A percentile compares a stretch with the other conserved stretches of the same genome.
Evolutionary conservation across 495 filamentous ascomycete species (phyloP).

Genomic region (Lentithecium fluviatile): DNA sequence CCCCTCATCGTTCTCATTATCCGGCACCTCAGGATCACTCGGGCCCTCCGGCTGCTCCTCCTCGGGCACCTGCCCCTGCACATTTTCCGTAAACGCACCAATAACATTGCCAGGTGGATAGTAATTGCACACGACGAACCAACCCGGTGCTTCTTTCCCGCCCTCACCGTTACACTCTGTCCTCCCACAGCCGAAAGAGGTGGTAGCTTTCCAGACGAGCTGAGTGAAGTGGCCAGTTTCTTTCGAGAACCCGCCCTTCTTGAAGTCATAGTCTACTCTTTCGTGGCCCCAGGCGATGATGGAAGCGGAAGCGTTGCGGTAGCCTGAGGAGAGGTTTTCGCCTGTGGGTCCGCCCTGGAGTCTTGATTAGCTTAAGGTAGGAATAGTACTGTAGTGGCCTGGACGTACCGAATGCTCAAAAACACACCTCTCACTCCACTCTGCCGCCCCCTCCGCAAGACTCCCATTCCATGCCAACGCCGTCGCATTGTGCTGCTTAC

Average conservation of each 20-base stretch:
- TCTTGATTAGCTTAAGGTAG: background rate
- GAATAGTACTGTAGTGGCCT: background rate
- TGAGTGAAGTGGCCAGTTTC: slow-evolving; percentile 83
- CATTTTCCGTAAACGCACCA: slow-evolving; percentile 56
- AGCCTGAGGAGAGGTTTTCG: slow-evolving; percentile 76
- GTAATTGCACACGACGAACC: slow-evolving; percentile 83
- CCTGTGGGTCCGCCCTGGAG: slow-evolving; percentile 63
- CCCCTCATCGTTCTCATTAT: slow-evolving; percentile 5
- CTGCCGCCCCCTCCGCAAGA: slow-evolving; percentile 54
- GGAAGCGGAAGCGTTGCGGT: slow-evolving; percentile 56
- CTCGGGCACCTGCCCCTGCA: slow-evolving; percentile 38
- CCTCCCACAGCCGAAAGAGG: slow-evolving; percentile 65
- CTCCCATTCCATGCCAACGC: slow-evolving; percentile 65
- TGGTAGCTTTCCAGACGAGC: slow-evolving; percentile 75
- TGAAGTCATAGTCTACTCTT: slow-evolving; percentile 58
- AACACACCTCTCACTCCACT: slow-evolving; percentile 55
- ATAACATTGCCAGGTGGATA: slow-evolving; percentile 69
- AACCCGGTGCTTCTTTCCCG: slow-evolving; percentile 51
- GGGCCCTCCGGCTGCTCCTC: background rate
- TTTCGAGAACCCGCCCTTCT: slow-evolving; percentile 51
- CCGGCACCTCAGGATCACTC: background rate
- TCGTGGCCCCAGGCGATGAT: slow-evolving; percentile 72
- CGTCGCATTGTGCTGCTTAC: slow-evolving; percentile 61
- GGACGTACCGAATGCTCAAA: slow-evolving; percentile 62
- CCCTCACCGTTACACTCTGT: slow-evolving; percentile 50